Conservation (phyloP, 192 early-diverging fungal genomes). For the Gryganskiella cystojenkinii region DNA sequence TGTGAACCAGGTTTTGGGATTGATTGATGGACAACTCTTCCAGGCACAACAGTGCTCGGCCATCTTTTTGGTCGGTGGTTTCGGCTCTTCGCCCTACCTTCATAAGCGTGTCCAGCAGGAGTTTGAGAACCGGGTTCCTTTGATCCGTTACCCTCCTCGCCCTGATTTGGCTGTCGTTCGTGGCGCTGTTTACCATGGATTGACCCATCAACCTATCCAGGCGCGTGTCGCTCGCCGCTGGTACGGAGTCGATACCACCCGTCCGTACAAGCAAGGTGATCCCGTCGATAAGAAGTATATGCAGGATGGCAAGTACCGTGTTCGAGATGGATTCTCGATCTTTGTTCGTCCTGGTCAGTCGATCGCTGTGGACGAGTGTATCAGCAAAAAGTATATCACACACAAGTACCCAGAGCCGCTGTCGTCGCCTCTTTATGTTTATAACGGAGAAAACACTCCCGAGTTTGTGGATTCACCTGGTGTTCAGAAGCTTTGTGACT, state of each 20-base stretch:
- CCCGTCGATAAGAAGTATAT: conserved; percentile 53
- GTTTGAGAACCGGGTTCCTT: conserved; percentile 56
- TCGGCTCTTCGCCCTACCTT: conserved; percentile 65
- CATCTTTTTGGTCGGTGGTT: conserved; percentile 69
- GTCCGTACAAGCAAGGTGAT: conserved; percentile 56
- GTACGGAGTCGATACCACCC: conserved; percentile 64
- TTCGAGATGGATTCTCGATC: conserved; percentile 48
- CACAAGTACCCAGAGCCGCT: conserved; percentile 53
- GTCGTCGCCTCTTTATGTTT: conserved; percentile 44
- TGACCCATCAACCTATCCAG: conserved; percentile 41
- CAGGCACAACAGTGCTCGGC: conserved; percentile 56
- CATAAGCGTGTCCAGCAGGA: conserved; percentile 63
- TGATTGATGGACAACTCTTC: conserved; percentile 63
- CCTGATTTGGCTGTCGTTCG: conserved; percentile 64
- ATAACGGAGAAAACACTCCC: conserved; percentile 44
- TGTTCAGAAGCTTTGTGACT: conserved; percentile 48
- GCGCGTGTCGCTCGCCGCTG: conserved; percentile 62
- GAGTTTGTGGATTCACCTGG: conserved; percentile 50
- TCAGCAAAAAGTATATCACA: conserved; percentile 66
- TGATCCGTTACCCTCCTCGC: conserved; percentile 62
- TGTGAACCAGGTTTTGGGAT: conserved; percentile 58
- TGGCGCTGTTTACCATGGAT: conserved; percentile 65
- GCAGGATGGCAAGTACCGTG: conserved; percentile 54
- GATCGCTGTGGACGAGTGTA: conserved; percentile 61
- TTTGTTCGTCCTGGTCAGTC: conserved; percentile 52